Evolutionary conservation across 768 basidiomycete genomes (phyloP).

Genomic region (Boletus reticuloceps): DNA sequence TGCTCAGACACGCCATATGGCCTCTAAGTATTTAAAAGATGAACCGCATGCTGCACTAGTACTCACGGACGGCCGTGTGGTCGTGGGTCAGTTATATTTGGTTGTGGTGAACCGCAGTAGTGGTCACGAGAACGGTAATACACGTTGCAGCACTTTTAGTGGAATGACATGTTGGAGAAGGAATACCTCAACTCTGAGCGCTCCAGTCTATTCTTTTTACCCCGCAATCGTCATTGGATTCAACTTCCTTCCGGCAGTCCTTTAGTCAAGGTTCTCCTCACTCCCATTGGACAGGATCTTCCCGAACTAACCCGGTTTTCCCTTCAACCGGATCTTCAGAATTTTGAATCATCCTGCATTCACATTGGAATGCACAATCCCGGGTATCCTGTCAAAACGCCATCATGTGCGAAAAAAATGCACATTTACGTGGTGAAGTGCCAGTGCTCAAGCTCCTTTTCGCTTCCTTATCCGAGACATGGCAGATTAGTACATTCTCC

Average conservation of each 20-base stretch:
- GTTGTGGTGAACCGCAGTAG: not conserved
- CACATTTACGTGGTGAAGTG: constrained; percentile 21
- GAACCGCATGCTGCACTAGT: not conserved
- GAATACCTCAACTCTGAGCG: not conserved
- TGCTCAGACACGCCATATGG: constrained; percentile 13
- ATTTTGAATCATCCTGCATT: not conserved
- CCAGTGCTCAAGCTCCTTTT: constrained; percentile 3
- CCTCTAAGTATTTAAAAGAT: not conserved
- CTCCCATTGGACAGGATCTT: constrained; percentile 21
- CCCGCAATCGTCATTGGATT: constrained; percentile 5
- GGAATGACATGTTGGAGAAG: not conserved
- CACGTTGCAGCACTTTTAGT: too few relatives aligned
- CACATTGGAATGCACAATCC: constrained; percentile 5
- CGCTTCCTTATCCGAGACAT: constrained; percentile 21
- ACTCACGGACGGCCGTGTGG: not conserved
- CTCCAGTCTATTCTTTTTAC: constrained; percentile 2
- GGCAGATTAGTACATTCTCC: constrained; percentile 18
- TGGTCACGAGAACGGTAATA: not conserved
- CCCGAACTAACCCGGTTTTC: constrained; percentile 14
- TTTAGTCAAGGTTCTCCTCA: not conserved
- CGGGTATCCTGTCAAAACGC: not conserved
- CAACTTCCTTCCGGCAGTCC: not conserved
- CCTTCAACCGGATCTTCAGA: constrained; percentile 24
- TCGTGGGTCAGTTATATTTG: constrained; percentile 14
- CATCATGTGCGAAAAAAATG: constrained; percentile 14